Evolutionary conservation across 768 basidiomycete genomes (phyloP).

Genomic region (Hygrocybe punicea): DNA sequence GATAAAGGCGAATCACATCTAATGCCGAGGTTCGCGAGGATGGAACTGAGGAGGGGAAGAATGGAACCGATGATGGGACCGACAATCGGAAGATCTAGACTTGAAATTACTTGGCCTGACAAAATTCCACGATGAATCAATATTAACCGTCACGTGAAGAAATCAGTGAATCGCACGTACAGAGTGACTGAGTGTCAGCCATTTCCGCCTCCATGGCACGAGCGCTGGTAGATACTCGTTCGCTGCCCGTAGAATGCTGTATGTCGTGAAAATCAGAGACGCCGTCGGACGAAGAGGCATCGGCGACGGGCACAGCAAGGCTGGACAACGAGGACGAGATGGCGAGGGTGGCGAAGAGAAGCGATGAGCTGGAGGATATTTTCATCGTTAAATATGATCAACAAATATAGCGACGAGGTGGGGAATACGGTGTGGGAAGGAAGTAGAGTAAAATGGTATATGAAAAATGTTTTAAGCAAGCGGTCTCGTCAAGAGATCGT

Average conservation of each 20-base stretch:
- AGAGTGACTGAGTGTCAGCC: not conserved
- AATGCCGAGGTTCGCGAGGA: no score
- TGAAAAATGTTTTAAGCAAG: not conserved
- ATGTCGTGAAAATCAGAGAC: not conserved
- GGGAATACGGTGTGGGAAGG: conserved; percentile 3
- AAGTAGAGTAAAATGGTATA: not conserved
- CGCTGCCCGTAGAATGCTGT: not conserved
- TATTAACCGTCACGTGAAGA: not conserved
- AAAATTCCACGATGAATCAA: not conserved
- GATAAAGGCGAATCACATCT: no score
- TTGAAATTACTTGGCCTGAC: no score
- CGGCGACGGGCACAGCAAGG: conserved; percentile 43
- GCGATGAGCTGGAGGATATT: conserved; percentile 46
- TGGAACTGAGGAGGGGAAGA: no score
- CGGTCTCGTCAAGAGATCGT: conserved; percentile 10
- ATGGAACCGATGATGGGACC: no score
- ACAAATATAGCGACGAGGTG: conserved; percentile 14
- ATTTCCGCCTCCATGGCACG: not conserved
- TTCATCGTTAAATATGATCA: conserved; percentile 37
- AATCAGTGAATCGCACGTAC: not conserved
- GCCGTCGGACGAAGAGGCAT: conserved; percentile 10
- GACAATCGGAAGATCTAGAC: no score
- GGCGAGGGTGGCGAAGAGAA: conserved; percentile 47
- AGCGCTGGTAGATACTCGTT: not conserved
- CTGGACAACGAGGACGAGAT: conserved; percentile 49